A percentile compares a stretch with the other conserved stretches of the same genome.
Evolutionary conservation across 2,329 filamentous ascomycete species (phyloP).

Genomic region (Claviceps sorghi): DNA sequence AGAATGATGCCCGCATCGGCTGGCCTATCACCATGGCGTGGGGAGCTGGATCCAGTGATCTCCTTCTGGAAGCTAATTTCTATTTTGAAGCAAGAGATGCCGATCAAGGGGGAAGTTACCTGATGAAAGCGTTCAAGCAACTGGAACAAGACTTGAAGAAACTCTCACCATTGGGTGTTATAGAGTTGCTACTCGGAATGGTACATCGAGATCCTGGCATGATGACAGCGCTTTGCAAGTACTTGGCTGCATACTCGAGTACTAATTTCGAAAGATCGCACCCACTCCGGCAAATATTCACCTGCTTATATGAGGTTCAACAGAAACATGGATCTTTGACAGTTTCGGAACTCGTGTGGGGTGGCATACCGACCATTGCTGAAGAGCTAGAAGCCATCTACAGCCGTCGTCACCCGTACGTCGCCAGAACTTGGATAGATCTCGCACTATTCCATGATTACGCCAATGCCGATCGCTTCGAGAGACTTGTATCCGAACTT

Average conservation of each 20-base stretch:
- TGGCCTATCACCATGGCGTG: slow-evolving; percentile 29
- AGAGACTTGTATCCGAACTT: slow-evolving; percentile 24
- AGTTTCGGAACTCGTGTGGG: slow-evolving; percentile 29
- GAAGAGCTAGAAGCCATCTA: slow-evolving; percentile 31
- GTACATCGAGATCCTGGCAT: slow-evolving; percentile 28
- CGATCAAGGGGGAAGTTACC: slow-evolving; percentile 24
- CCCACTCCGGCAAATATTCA: slow-evolving; percentile 28
- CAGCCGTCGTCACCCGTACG: slow-evolving; percentile 27
- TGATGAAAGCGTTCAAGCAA: slow-evolving; percentile 29
- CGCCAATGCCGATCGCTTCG: slow-evolving; percentile 20
- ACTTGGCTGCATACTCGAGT: slow-evolving; percentile 27
- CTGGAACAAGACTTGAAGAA: slow-evolving; percentile 28
- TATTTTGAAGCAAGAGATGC: slow-evolving; percentile 26
- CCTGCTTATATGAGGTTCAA: slow-evolving; percentile 28
- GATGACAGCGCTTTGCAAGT: slow-evolving; percentile 32
- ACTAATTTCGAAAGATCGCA: slow-evolving; percentile 29
- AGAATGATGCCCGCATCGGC: slow-evolving; percentile 22
- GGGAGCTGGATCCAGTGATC: slow-evolving; percentile 29
- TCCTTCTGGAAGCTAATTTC: slow-evolving; percentile 29
- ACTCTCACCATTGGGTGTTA: slow-evolving; percentile 27
- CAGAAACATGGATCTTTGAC: slow-evolving; percentile 28
- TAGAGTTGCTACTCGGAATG: slow-evolving; percentile 29
- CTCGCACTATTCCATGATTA: slow-evolving; percentile 26
- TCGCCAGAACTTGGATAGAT: slow-evolving; percentile 28
- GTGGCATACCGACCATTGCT: slow-evolving; percentile 25